These are phyloP conservation scores for Dactylorhiza incarnata DNA, from an alignment of 106 monocot species.

Conservation along the genomic window DNA sequence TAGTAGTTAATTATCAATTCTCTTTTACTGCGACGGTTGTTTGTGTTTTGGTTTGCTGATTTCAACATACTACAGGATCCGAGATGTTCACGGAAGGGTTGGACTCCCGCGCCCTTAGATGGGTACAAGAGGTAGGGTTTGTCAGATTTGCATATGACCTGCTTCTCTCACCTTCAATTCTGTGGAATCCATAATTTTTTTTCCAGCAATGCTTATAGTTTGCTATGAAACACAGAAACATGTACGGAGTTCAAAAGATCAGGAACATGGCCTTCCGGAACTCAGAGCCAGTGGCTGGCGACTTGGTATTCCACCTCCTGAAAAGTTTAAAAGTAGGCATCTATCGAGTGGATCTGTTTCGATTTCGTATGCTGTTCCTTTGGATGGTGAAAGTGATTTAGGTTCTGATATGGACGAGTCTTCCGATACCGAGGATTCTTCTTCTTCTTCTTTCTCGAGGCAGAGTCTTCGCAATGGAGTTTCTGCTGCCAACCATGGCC, in stretches of 20 bases:
- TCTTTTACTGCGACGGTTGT: background rate
- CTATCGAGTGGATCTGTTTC: background rate
- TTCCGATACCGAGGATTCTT: constrained; percentile 2
- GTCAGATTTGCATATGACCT: background rate
- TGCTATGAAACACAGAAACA: background rate
- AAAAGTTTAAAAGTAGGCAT: constrained; percentile 5
- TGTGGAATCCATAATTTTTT: background rate
- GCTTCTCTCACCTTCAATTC: background rate
- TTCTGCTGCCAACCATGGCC: background rate
- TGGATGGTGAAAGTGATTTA: background rate
- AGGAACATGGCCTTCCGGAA: background rate
- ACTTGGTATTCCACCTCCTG: constrained; percentile 3
- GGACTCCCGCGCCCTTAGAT: constrained; percentile 1
- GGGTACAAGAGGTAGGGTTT: constrained; percentile 3
- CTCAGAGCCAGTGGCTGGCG: background rate
- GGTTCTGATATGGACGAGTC: constrained; percentile 10
- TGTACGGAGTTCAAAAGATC: background rate
- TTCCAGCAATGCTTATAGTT: background rate
- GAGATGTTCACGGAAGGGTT: constrained; percentile 5
- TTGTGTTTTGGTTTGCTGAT: background rate
- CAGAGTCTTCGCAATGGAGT: background rate
- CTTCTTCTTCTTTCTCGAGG: background rate
- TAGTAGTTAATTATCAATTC: background rate
- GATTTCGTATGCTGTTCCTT: background rate
- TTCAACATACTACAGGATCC: background rate